Conservation (phyloP, 805 yeast genomes). For the Pichia cabralensis region DNA sequence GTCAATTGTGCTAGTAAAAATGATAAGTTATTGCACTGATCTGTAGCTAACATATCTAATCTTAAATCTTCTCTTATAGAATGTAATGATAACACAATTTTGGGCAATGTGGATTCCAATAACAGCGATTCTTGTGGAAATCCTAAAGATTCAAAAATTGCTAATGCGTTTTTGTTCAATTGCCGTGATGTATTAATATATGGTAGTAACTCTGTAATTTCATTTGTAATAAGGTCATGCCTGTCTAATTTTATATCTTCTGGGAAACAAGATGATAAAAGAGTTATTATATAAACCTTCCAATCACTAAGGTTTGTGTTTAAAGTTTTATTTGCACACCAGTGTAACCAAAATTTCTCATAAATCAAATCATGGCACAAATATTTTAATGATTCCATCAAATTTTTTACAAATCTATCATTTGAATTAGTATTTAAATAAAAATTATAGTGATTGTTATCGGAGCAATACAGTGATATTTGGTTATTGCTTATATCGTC, state of each 20-base stretch:
- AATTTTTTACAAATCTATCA: constrained; percentile 31
- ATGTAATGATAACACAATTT: constrained; percentile 60
- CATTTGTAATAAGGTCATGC: constrained; percentile 11
- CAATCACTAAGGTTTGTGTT: constrained; percentile 40
- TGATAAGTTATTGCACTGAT: constrained; percentile 34
- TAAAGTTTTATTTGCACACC: constrained; percentile 46
- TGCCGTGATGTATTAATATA: constrained; percentile 14
- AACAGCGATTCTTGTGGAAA: constrained; percentile 30
- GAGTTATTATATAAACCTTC: constrained; percentile 45
- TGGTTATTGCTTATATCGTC: constrained; percentile 18
- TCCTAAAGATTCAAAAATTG: not conserved
- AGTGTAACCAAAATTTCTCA: constrained; percentile 50
- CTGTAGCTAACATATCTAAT: constrained; percentile 39
- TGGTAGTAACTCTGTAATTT: constrained; percentile 19
- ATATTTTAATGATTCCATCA: constrained; percentile 41
- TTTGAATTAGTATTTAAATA: constrained; percentile 36
- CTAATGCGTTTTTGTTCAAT: constrained; percentile 3
- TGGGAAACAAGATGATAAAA: constrained; percentile 43
- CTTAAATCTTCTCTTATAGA: constrained; percentile 65
- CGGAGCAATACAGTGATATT: constrained; percentile 16
- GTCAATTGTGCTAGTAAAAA: constrained; percentile 50
- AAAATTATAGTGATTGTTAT: constrained; percentile 21
- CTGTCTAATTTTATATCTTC: constrained; percentile 24
- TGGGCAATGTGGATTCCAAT: too few relatives aligned
- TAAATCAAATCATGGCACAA: constrained; percentile 48